Conservation (phyloP, 805 yeast species). For the Candida berthetii region DNA sequence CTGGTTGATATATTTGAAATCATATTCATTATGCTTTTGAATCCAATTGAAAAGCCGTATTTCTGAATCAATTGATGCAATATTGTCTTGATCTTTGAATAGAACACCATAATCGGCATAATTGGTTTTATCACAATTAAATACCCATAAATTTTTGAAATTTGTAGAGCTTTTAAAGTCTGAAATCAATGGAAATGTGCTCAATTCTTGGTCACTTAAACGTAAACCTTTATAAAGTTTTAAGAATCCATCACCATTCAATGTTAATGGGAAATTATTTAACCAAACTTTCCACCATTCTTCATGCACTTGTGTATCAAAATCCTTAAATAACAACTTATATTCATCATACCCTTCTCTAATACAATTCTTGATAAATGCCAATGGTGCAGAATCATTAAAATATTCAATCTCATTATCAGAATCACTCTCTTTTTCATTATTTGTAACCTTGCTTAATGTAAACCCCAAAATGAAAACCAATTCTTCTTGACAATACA, state of each 20-base stretch:
- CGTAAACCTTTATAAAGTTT: slow-evolving; percentile 15
- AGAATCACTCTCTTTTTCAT: not conserved
- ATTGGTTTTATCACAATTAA: slow-evolving; percentile 6
- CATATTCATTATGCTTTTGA: slow-evolving; percentile 8
- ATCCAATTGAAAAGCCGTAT: slow-evolving; percentile 15
- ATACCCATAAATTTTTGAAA: slow-evolving; percentile 14
- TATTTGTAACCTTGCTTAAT: not conserved
- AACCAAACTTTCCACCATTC: slow-evolving; percentile 34
- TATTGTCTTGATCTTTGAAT: slow-evolving; percentile 9
- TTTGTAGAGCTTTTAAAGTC: slow-evolving; percentile 2
- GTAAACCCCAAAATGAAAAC: not conserved
- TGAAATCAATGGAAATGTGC: not conserved
- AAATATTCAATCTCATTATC: slow-evolving; percentile 10
- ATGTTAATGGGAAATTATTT: slow-evolving; percentile 16
- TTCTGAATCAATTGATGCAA: slow-evolving; percentile 5
- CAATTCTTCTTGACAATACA: slow-evolving; percentile 6
- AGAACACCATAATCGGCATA: slow-evolving; percentile 14
- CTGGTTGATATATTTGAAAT: slow-evolving; percentile 18
- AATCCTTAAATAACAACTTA: slow-evolving; percentile 16
- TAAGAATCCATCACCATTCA: slow-evolving; percentile 27
- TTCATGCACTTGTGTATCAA: slow-evolving; percentile 17
- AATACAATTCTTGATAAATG: slow-evolving; percentile 18
- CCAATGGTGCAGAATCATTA: slow-evolving; percentile 18
- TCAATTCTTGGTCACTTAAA: not conserved
- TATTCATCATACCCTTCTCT: slow-evolving; percentile 19